Evolutionary conservation across 352 stramenopile species (phyloP), one percentile per base, ranked within the genome.

Genomic region (Pythium vanterpoolii): DNA sequence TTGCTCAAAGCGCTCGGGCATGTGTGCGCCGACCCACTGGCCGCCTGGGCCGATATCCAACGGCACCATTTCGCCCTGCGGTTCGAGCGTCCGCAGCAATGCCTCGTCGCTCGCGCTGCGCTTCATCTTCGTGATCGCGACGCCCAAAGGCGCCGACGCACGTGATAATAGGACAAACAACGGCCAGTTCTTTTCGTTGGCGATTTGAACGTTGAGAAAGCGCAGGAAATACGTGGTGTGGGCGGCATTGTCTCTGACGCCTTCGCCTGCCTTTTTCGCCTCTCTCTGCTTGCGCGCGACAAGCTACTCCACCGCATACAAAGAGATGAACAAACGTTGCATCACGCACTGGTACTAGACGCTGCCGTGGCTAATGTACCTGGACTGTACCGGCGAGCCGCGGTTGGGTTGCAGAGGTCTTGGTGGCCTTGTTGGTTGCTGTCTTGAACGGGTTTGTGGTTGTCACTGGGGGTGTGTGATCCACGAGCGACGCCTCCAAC

Each of bases 31-130:
- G 53, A 74, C 74, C 69, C 78, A 87, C 38, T 89, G 79, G 1
- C 82, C 82, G 11, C 89, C 74, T 4, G 82, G 82, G 0, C 79
- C 77, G 39, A 72, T 45, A 43, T 88, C 82, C 14, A 91, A 64
- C 40, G 79, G 44, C n/a, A 91, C 38, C 21, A 67, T 63, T 52
- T 88, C 76, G 6, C 67, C 69, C n/a, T 57, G 57, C 18, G 56
- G 19, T 33, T 89, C 81, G 9, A 89, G 54, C 21, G 63, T 60
- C 5, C 66, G 70, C 9, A 86, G 27, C 9, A 39, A 62, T 14
- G 53, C 59, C 18, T 72, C 66, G 24, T 86, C 69, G 10, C 39
- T 59, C 21, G n/a, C 27, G 24, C 43, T 39, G 23, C 44, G 56
- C 45, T 47, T 61, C 24, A 47, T 50, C 14, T 48, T 39, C 44